These are phyloP conservation scores for Xanthoconium stramineum DNA, from an alignment of 768 basidiomycete species.

Conservation along the genomic window DNA sequence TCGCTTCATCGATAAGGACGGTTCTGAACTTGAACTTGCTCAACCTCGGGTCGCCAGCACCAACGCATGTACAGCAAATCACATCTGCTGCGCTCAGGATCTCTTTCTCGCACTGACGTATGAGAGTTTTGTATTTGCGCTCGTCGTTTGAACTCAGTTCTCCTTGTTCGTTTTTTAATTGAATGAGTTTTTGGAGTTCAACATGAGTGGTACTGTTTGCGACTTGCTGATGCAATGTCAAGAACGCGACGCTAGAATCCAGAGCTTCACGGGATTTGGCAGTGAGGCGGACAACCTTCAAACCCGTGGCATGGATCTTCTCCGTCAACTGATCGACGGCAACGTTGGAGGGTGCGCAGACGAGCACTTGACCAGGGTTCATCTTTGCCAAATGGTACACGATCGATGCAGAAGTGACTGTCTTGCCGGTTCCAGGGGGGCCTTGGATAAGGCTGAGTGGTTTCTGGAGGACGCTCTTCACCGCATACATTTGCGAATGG, in stretches of 20 bases:
- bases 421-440: slow-evolving; percentile 98
- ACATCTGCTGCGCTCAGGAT: slow-evolving; percentile 94
- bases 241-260: slow-evolving; percentile 90
- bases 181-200: slow-evolving; percentile 96
- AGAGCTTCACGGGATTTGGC: slow-evolving; percentile 98
- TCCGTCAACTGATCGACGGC: slow-evolving; percentile 99
- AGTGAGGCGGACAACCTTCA: slow-evolving; percentile 96
- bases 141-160: slow-evolving; percentile 96
- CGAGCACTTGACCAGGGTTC: slow-evolving; percentile 99
- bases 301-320: slow-evolving; percentile 98
- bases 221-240: slow-evolving; percentile 96
- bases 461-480: slow-evolving; percentile 98
- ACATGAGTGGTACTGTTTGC: slow-evolving; percentile 95
- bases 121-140: slow-evolving; percentile 95
- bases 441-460: slow-evolving; percentile 97
- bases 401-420: slow-evolving; percentile 97
- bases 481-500: slow-evolving; percentile 99
- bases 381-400: slow-evolving; percentile 99
- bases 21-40: slow-evolving; percentile 98
- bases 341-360: slow-evolving; percentile 98
- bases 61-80: slow-evolving; percentile 98
- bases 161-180: slow-evolving; percentile 96
- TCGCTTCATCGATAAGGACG: slow-evolving; percentile 97
- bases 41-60: slow-evolving; percentile 93
- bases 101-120: slow-evolving; percentile 95